Evolutionary conservation across 2,329 filamentous ascomycete species (phyloP).

Genomic region (Penicillium sclerotiorum): DNA sequence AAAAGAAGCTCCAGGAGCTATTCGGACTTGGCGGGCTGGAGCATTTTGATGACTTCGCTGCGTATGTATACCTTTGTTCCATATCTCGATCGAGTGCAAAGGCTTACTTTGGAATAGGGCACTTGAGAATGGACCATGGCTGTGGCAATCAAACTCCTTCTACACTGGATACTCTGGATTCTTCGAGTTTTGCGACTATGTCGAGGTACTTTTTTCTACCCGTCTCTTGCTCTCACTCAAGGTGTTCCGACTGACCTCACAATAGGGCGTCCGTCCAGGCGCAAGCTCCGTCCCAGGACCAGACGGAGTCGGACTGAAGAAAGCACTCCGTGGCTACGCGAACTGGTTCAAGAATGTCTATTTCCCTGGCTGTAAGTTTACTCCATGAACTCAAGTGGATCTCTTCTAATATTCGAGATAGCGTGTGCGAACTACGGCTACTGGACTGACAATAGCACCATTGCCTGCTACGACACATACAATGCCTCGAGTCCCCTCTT

Average conservation of each 20-base stretch:
- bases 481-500: slow-evolving; percentile 54
- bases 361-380: slow-evolving; percentile 52
- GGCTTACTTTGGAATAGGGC: slow-evolving; percentile 36
- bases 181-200: slow-evolving; percentile 53
- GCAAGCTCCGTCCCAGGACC: slow-evolving; percentile 35
- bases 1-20: slow-evolving; percentile 51
- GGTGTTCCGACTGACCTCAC: slow-evolving; percentile 10
- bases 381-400: background rate
- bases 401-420: slow-evolving; percentile 21
- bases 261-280: slow-evolving; percentile 35
- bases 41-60: slow-evolving; percentile 58
- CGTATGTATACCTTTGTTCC: slow-evolving; percentile 16
- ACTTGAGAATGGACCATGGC: slow-evolving; percentile 59
- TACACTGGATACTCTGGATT: slow-evolving; percentile 51
- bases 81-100: background rate
- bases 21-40: slow-evolving; percentile 57
- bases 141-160: slow-evolving; percentile 60
- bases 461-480: slow-evolving; percentile 58
- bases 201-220: slow-evolving; percentile 43
- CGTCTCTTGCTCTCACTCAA: no score
- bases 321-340: slow-evolving; percentile 58
- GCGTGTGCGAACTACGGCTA: slow-evolving; percentile 55
- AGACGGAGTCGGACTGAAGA: slow-evolving; percentile 57
- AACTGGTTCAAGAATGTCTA: slow-evolving; percentile 53
- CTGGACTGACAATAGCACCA: slow-evolving; percentile 46